phyloP scores from a whole-genome alignment of 371 early-diverging fungal species.

The Scutellospora calospora region DNA sequence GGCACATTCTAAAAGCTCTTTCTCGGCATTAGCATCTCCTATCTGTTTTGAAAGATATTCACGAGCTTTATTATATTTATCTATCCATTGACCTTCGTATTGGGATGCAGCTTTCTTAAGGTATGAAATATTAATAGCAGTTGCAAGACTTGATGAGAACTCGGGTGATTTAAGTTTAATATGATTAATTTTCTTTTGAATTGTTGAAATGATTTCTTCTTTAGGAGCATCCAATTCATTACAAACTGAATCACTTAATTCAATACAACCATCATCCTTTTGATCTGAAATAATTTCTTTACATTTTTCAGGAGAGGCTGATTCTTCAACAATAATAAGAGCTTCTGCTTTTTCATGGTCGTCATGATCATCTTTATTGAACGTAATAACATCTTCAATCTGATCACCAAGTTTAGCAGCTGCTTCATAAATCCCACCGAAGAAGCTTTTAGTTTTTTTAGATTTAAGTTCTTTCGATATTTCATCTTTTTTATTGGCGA shows the following conservation, averaged over 20 bases:
- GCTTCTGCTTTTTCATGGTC: too few species aligned
- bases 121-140: constrained; percentile 23
- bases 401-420: too few species aligned
- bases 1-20: neutral
- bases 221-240: neutral
- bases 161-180: neutral
- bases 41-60: neutral
- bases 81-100: neutral
- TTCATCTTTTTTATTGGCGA: too few species aligned
- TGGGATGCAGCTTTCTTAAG: neutral
- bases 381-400: too few species aligned
- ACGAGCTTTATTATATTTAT: constrained; percentile 6
- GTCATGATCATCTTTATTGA: too few species aligned
- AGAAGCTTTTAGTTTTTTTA: too few species aligned
- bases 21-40: neutral
- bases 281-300: constrained; percentile 4
- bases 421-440: too few species aligned
- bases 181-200: neutral
- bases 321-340: too few species aligned
- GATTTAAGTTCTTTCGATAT: too few species aligned
- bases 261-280: neutral
- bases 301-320: neutral
- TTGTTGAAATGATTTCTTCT: neutral
- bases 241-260: neutral
- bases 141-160: neutral